A percentile compares a stretch with the other conserved stretches of the same genome.
These are phyloP conservation scores for Solanum rostratum DNA, from an alignment of 257 asterid species.

Conservation along the genomic window DNA sequence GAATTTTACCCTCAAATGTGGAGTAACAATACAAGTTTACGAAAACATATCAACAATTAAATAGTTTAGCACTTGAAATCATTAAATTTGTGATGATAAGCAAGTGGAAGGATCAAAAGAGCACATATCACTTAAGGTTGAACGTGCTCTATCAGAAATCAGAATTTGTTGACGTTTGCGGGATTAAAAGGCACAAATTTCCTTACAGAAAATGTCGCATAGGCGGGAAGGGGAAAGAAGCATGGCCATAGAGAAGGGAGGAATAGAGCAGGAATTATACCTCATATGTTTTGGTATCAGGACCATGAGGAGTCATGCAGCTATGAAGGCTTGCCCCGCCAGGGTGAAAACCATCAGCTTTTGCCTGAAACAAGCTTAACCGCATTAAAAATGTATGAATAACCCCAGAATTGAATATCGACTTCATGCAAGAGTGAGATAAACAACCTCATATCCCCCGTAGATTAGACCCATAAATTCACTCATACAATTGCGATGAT, in stretches of 20 bases:
- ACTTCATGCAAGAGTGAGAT: not conserved
- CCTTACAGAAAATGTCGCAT: not conserved
- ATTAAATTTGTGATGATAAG: not conserved
- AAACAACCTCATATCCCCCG: constrained; percentile 82
- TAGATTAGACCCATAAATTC: constrained; percentile 94
- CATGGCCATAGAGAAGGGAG: not conserved
- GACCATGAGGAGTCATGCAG: constrained; percentile 99
- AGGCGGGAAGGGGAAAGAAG: not conserved
- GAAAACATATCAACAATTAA: not conserved
- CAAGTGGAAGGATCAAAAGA: not conserved
- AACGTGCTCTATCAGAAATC: not conserved
- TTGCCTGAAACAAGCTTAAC: constrained; percentile 53
- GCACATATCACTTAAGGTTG: not conserved
- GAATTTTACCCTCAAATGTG: not conserved
- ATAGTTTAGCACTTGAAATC: not conserved
- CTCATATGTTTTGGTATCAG: constrained; percentile 92
- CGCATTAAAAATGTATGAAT: not conserved
- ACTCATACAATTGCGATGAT: constrained; percentile 97
- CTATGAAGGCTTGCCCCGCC: constrained; percentile 99
- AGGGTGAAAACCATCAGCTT: constrained; percentile 92
- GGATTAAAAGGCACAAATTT: not conserved
- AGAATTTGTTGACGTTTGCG: not conserved
- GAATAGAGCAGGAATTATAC: constrained; percentile 19
- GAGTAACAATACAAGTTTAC: not conserved
- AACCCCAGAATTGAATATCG: not conserved